Evolutionary conservation across 202 grass and related monocot genomes (phyloP), one percentile per base, ranked within the genome.

Genomic region (Bolboschoenoplectus hybrid): DNA sequence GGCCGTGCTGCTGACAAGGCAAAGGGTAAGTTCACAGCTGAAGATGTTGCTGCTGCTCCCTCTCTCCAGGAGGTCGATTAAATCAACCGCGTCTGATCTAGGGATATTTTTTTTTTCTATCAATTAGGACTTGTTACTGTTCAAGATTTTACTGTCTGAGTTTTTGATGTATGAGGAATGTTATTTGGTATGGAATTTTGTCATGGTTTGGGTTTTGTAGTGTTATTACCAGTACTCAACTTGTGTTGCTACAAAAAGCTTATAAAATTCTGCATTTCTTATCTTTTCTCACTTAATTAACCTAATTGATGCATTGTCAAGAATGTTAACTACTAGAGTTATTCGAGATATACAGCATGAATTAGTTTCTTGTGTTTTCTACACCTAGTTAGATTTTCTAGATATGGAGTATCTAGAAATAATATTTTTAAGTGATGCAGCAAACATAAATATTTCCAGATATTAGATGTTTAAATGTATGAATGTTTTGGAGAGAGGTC

Each of bases 61-160:
- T 93, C 95, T 2, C 91, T 97, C 61, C 95, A 97, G 91, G 95
- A 97, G 81, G 88, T 97, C 52, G 95, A 97, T 81, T 97, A 82
- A 88, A 81, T 10, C 16, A 46, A 46, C 7, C 12, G 17, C 17
- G 20, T 14, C 7, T 69, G 12, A 40, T 84, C 51, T 68, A 68
- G 81, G 45, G 32, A 74, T 10, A 38, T 77, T 16, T 40, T 56
- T 83, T 26, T 66, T 40, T 53, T 57, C 66, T 41, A 53, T 70
- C 14, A 17, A 19, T 70, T 84, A 68, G 50, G 64, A 45, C 61
- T 53, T 84, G 63, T 84, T 70, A 43, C 36, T 56, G 63, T 55
- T 84, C 20, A 68, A 26, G 35, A 61, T 61, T 55, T 83, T 39
- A 68, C 60, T 70, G 32, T 70, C 17, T 38, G 45, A 10, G 55